Evolutionary conservation across 1,284 basidiomycete genomes (phyloP).

Genomic region (Sparassis latifolia): DNA sequence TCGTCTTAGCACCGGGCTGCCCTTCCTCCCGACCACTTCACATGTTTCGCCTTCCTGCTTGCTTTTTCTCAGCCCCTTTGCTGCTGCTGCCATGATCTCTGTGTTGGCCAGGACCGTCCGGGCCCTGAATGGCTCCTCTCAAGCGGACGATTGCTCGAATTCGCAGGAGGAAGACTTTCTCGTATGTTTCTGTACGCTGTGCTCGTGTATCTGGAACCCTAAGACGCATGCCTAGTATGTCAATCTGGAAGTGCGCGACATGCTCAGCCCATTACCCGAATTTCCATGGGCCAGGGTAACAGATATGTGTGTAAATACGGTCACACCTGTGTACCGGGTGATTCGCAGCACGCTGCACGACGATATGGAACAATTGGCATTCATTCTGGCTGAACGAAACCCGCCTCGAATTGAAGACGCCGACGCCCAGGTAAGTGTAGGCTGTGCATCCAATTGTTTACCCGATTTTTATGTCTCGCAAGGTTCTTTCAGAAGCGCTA

Average conservation of each 20-base stretch:
- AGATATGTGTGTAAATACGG: slow-evolving; percentile 20
- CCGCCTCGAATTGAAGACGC: background rate
- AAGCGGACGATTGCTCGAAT: background rate
- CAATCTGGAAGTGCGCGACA: slow-evolving; percentile 19
- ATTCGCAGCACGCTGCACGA: slow-evolving; percentile 17
- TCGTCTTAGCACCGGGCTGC: too few species aligned
- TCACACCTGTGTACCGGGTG: slow-evolving; percentile 21
- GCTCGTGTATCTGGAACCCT: background rate
- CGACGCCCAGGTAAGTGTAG: slow-evolving; percentile 1
- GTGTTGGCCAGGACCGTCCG: background rate
- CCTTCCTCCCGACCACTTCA: too few species aligned
- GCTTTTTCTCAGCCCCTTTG: too few species aligned
- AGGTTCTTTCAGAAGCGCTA: background rate
- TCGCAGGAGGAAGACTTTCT: background rate
- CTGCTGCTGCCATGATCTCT: background rate
- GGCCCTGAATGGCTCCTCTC: too few species aligned
- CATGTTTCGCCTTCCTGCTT: too few species aligned
- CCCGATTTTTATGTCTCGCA: background rate
- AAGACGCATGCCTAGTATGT: slow-evolving; percentile 13
- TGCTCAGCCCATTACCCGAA: slow-evolving; percentile 18
- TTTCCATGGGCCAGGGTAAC: slow-evolving; percentile 22
- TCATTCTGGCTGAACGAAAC: slow-evolving; percentile 22
- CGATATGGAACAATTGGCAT: slow-evolving; percentile 24
- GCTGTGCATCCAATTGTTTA: background rate
- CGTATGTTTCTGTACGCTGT: background rate